Evolutionary conservation across 352 stramenopile genomes (phyloP).

Genomic region (Pythium plurisporium): DNA sequence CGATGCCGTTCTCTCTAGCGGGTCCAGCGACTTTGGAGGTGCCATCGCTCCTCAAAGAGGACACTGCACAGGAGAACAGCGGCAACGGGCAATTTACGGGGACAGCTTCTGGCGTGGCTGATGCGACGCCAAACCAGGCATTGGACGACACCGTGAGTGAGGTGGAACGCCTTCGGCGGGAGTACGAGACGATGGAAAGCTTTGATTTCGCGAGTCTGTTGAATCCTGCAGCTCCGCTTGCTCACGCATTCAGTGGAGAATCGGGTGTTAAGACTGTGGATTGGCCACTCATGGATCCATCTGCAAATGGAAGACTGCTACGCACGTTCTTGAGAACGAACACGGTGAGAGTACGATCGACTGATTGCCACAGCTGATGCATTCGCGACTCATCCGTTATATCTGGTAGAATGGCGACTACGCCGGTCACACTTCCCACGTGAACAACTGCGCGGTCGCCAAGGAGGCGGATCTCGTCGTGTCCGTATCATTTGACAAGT

Average conservation of each 20-base stretch:
- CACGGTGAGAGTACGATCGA: neutral
- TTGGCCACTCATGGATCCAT: neutral
- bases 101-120: too few species aligned
- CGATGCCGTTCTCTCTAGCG: too few species aligned
- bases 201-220: constrained; percentile 56
- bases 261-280: neutral
- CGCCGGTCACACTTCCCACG: constrained; percentile 42
- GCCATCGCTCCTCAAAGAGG: neutral
- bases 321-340: neutral
- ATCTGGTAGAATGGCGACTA: constrained; percentile 40
- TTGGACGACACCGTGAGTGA: neutral
- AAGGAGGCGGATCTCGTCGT: constrained; percentile 37
- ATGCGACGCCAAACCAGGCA: neutral
- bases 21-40: too few species aligned
- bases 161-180: constrained; percentile 11
- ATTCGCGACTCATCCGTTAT: too few species aligned
- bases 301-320: constrained; percentile 2
- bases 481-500: constrained; percentile 43
- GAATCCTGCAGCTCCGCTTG: constrained; percentile 23
- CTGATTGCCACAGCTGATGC: neutral
- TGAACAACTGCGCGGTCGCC: constrained; percentile 39
- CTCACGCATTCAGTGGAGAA: neutral
- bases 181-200: constrained; percentile 33
- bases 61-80: neutral
- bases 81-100: neutral